Percentiles rank a stretch among this genome's conserved stretches.
These are phyloP conservation scores for Aspergillus felis DNA, from an alignment of 2,329 filamentous ascomycete species.

Conservation along the genomic window DNA sequence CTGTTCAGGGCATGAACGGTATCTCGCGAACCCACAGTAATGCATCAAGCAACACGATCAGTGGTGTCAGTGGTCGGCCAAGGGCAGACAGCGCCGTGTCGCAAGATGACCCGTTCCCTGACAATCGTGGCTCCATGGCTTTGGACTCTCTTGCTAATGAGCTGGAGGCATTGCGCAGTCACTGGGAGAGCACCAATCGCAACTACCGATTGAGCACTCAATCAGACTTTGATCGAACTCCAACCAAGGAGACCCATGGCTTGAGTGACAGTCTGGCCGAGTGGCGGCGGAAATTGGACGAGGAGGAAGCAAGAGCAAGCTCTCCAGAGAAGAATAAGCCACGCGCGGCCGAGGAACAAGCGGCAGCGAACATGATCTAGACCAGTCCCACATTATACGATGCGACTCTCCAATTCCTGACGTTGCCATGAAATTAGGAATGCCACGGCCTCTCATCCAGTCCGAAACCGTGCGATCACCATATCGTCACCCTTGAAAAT, in stretches of 20 bases:
- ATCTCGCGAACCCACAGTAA: slow-evolving; percentile 52
- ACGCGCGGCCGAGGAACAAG: slow-evolving; percentile 17
- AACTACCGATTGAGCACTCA: slow-evolving; percentile 87
- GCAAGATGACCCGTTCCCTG: slow-evolving; percentile 42
- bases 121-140: slow-evolving; percentile 63
- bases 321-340: slow-evolving; percentile 25
- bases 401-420: slow-evolving; percentile 20
- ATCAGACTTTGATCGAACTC: slow-evolving; percentile 74
- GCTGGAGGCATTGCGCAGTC: slow-evolving; percentile 80
- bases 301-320: slow-evolving; percentile 42
- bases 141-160: slow-evolving; percentile 89
- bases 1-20: slow-evolving; percentile 35
- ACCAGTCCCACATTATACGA: slow-evolving; percentile 11
- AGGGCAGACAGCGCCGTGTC: slow-evolving; percentile 40
- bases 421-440: slow-evolving; percentile 17
- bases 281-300: slow-evolving; percentile 75
- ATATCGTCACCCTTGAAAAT: neutral
- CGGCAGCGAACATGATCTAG: slow-evolving; percentile 35
- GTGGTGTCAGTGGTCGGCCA: slow-evolving; percentile 30
- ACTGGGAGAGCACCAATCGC: slow-evolving; percentile 96
- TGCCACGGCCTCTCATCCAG: neutral
- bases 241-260: slow-evolving; percentile 40
- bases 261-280: slow-evolving; percentile 71
- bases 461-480: neutral
- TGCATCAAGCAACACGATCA: slow-evolving; percentile 48